phyloP scores from a whole-genome alignment of 345 rosid species.

The Pistacia vera region DNA sequence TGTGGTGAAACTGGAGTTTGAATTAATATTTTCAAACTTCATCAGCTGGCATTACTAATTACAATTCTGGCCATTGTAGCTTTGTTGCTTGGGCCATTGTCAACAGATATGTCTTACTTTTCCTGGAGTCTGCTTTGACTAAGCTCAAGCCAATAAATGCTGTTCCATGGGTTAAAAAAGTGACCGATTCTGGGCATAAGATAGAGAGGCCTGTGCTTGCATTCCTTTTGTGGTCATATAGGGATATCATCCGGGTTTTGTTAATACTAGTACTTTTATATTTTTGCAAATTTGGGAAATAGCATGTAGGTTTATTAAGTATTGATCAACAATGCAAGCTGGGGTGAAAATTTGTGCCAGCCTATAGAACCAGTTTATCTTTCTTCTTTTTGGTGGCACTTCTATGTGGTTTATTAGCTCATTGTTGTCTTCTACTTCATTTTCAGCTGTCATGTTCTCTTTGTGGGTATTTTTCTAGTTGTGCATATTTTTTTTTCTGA shows the following conservation, averaged over 20 bases:
- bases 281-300: neutral
- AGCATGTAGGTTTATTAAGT: neutral
- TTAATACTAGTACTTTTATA: neutral
- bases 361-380: neutral
- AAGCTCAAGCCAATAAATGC: neutral
- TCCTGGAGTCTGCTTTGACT: neutral
- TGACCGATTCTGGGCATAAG: neutral
- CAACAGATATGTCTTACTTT: neutral
- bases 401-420: neutral
- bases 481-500: neutral
- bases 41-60: neutral
- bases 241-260: neutral
- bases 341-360: too few relatives aligned
- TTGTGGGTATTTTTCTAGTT: neutral
- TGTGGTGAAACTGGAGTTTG: slow-evolving; percentile 3
- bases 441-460: neutral
- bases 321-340: neutral
- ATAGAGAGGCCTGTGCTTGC: neutral
- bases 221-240: neutral
- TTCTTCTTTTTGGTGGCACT: neutral
- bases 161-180: neutral
- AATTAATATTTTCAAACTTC: slow-evolving; percentile 4
- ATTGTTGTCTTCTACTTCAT: neutral
- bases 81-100: neutral
- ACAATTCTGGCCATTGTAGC: neutral